These are phyloP conservation scores for Cystofilobasidium capitatum DNA, from an alignment of 768 basidiomycete genomes.

Conservation along the genomic window DNA sequence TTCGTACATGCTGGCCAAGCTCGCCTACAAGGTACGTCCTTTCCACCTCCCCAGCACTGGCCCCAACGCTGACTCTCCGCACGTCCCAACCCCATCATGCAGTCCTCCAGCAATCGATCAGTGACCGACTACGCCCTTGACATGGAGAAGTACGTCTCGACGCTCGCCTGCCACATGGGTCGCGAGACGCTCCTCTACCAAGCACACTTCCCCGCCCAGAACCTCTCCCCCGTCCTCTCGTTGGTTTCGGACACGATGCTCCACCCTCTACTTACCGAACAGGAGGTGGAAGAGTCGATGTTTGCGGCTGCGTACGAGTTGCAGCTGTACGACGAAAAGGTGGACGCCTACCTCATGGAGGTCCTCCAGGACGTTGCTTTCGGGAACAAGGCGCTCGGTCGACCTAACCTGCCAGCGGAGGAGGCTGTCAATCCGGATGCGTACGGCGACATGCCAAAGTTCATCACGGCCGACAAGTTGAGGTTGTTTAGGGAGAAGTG, in stretches of 20 bases:
- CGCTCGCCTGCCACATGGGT: conserved; percentile 81
- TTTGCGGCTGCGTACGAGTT: conserved; percentile 86
- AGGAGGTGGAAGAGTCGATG: conserved; percentile 73
- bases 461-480: conserved; percentile 55
- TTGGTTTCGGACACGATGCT: conserved; percentile 85
- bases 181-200: conserved; percentile 97
- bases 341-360: conserved; percentile 88
- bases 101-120: conserved; percentile 67
- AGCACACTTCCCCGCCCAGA: conserved; percentile 80
- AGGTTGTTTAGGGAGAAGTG: conserved; percentile 19
- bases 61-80: not conserved
- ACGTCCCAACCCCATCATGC: conserved; percentile 16
- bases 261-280: conserved; percentile 60
- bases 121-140: conserved; percentile 61
- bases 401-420: conserved; percentile 58
- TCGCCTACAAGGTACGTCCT: conserved; percentile 80
- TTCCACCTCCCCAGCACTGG: not conserved
- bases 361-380: conserved; percentile 80
- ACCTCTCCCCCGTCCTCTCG: conserved; percentile 69
- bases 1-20: conserved; percentile 83
- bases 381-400: conserved; percentile 67
- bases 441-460: conserved; percentile 52
- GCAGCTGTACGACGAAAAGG: conserved; percentile 74
- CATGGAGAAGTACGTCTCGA: conserved; percentile 21
- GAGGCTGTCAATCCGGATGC: conserved; percentile 10